phyloP scores from a whole-genome alignment of 495 filamentous ascomycete species.

The Hyaloscypha finlandica region DNA sequence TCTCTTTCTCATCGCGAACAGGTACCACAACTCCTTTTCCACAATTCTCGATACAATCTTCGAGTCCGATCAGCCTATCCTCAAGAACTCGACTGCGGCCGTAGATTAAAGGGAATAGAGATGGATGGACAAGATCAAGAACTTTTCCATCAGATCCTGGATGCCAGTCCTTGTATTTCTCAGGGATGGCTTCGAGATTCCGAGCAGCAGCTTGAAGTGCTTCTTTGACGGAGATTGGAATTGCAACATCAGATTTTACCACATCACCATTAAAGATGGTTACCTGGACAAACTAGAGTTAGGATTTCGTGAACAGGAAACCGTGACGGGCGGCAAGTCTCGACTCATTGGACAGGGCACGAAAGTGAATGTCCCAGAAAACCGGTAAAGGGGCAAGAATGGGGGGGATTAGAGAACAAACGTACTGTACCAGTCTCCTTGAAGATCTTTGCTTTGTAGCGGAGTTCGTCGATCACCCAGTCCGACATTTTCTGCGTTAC shows the following conservation, averaged over 20 bases:
- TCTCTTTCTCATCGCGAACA: not conserved
- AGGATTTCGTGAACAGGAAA: too few species aligned
- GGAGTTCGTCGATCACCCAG: constrained; percentile 32
- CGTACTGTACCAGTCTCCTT: constrained; percentile 4
- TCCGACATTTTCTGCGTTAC: constrained; percentile 34
- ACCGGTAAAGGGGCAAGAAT: too few species aligned
- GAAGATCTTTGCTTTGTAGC: constrained; percentile 32
- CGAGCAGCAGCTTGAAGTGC: constrained; percentile 36
- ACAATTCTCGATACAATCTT: constrained; percentile 14
- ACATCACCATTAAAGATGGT: constrained; percentile 28
- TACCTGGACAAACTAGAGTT: too few species aligned
- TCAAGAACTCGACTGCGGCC: constrained; percentile 30
- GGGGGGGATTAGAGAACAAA: too few species aligned
- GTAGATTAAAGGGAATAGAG: constrained; percentile 47
- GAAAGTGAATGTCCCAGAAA: too few species aligned
- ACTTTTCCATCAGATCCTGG: constrained; percentile 28
- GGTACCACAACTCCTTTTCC: constrained; percentile 17
- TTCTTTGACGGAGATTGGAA: constrained; percentile 35
- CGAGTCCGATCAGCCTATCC: constrained; percentile 10
- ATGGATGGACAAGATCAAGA: constrained; percentile 44
- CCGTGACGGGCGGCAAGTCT: too few species aligned
- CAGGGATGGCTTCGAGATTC: constrained; percentile 28
- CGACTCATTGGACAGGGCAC: too few species aligned
- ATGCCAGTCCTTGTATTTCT: constrained; percentile 28
- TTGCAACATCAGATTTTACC: constrained; percentile 35